These are phyloP conservation scores for Emydomyces testavorans DNA, from an alignment of 2,329 filamentous ascomycete genomes.

Conservation along the genomic window DNA sequence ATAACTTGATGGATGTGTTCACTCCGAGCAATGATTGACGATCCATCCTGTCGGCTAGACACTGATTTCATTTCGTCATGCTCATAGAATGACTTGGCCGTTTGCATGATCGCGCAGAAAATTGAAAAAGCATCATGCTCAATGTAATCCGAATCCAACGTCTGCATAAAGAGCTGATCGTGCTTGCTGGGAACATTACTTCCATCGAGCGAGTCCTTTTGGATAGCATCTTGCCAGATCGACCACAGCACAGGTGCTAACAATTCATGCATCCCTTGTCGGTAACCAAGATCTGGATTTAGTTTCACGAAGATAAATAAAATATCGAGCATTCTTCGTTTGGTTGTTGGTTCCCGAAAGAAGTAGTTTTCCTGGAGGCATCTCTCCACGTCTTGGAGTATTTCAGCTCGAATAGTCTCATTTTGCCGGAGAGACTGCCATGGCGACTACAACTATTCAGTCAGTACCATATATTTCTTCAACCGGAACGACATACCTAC, in stretches of 20 bases:
- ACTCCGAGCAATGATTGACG: conserved; percentile 74
- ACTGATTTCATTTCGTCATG: conserved; percentile 40
- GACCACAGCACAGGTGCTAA: conserved; percentile 81
- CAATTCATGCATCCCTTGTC: conserved; percentile 98
- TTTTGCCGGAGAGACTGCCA: conserved; percentile 82
- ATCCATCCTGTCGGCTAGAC: conserved; percentile 37
- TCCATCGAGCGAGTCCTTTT: conserved; percentile 30
- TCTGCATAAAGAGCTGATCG: conserved; percentile 48
- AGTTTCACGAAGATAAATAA: conserved; percentile 92
- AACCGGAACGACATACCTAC: conserved; percentile 36
- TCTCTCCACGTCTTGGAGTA: conserved; percentile 84
- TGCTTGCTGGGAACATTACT: conserved; percentile 26
- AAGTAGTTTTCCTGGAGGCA: conserved; percentile 82
- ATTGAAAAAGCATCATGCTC: conserved; percentile 86
- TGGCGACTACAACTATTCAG: conserved; percentile 58
- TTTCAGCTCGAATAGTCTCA: conserved; percentile 73
- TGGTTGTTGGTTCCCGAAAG: conserved; percentile 69
- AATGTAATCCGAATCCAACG: conserved; percentile 60
- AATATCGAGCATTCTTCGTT: conserved; percentile 73
- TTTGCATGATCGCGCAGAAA: conserved; percentile 79
- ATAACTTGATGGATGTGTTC: conserved; percentile 75
- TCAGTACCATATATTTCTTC: conserved; percentile 19
- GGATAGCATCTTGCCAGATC: conserved; percentile 67
- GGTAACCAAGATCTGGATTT: conserved; percentile 75
- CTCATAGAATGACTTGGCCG: conserved; percentile 77